Conservation (phyloP, 805 yeast genomes). For the Yarrowia bubula region DNA sequence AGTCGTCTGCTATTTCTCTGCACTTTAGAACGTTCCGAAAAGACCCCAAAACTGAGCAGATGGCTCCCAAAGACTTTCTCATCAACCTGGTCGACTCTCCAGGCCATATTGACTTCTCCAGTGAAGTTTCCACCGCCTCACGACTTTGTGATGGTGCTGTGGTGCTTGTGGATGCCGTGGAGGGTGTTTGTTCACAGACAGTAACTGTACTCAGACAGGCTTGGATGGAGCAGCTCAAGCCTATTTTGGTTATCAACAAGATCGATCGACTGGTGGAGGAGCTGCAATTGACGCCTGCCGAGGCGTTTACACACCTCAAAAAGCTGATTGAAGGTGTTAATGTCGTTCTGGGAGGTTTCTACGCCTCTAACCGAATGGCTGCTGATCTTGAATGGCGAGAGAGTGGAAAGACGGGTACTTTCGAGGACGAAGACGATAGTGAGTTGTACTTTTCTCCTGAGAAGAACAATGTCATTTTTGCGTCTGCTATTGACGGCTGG, state of each 20-base stretch:
- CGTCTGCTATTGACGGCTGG: conserved; percentile 95
- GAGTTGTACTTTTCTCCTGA: conserved; percentile 86
- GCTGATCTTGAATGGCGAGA: conserved; percentile 56
- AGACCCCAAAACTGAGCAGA: conserved; percentile 34
- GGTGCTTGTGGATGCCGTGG: conserved; percentile 92
- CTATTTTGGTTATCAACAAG: conserved; percentile 84
- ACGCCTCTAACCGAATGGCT: conserved; percentile 87
- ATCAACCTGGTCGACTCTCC: conserved; percentile 96
- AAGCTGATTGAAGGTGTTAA: conserved; percentile 89
- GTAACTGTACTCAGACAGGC: conserved; percentile 92
- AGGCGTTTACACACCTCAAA: conserved; percentile 77
- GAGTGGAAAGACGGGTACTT: conserved; percentile 47
- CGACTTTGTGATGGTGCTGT: conserved; percentile 96
- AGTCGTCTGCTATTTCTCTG: conserved; percentile 90
- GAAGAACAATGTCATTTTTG: conserved; percentile 83
- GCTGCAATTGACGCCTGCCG: conserved; percentile 74
- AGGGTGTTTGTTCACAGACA: conserved; percentile 97
- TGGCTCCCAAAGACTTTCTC: conserved; percentile 64
- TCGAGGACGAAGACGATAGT: conserved; percentile 71
- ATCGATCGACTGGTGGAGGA: conserved; percentile 84
- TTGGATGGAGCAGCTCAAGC: conserved; percentile 89
- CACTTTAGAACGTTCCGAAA: conserved; percentile 64
- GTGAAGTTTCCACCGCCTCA: conserved; percentile 95
- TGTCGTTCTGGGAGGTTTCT: conserved; percentile 90
- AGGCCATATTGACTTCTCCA: conserved; percentile 97